Conservation (phyloP, 495 filamentous ascomycete species). For the Amorphotheca resinae region DNA sequence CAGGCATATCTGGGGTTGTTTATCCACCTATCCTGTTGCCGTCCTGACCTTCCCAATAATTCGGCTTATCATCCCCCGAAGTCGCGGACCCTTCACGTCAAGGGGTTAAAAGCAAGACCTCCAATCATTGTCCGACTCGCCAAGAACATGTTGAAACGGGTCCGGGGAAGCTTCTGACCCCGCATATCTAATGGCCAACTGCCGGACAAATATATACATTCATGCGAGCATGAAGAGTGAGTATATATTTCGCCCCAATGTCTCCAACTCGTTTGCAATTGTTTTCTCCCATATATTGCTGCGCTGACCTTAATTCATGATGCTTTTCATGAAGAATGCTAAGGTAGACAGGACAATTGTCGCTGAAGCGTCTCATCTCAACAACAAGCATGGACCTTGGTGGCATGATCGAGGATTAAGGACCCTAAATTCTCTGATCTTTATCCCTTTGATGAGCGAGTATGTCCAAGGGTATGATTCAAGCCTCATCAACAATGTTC, state of each 20-base stretch:
- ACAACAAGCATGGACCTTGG: constrained; percentile 3
- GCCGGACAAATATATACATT: too few relatives aligned
- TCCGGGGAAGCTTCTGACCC: too few relatives aligned
- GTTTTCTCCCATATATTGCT: too few relatives aligned
- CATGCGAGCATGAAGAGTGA: too few relatives aligned
- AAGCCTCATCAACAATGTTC: constrained; percentile 5
- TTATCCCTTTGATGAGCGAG: constrained; percentile 11
- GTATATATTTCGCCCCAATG: too few relatives aligned
- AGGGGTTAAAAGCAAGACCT: background rate
- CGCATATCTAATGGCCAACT: too few relatives aligned
- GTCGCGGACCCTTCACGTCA: background rate
- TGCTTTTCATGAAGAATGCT: constrained; percentile 1
- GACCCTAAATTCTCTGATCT: constrained; percentile 6
- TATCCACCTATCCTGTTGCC: constrained; percentile 5
- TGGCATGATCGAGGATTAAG: constrained; percentile 3
- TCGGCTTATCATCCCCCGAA: constrained; percentile 5
- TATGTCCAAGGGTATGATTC: constrained; percentile 11
- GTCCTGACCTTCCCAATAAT: background rate
- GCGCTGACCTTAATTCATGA: too few relatives aligned
- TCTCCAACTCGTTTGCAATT: too few relatives aligned
- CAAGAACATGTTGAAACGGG: too few relatives aligned
- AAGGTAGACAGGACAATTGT: constrained; percentile 2
- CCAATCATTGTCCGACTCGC: background rate
- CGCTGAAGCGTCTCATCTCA: background rate
- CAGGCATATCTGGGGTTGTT: too few relatives aligned